A percentile compares a stretch with the other conserved stretches of the same genome.
phyloP scores from a whole-genome alignment of 2,329 filamentous ascomycete species.

The Lecanosticta acicola region DNA sequence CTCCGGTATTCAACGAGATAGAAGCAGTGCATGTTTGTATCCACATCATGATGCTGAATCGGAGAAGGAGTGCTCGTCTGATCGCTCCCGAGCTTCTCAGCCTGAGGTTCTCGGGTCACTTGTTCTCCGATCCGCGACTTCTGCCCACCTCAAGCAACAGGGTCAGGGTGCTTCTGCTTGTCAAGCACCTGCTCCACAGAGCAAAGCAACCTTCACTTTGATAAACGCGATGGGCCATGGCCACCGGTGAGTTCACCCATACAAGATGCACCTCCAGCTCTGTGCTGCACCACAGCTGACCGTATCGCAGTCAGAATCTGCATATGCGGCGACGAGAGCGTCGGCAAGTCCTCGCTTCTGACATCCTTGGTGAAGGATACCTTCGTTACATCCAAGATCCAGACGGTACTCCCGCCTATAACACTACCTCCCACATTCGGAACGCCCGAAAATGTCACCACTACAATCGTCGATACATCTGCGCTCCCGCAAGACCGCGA shows the following conservation, averaged over 20 bases:
- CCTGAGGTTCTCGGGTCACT: no score
- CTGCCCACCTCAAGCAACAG: background rate
- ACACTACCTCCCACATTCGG: constrained; percentile 90
- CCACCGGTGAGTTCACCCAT: constrained; percentile 10
- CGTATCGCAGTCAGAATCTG: constrained; percentile 69
- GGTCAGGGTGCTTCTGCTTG: background rate
- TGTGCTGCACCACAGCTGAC: constrained; percentile 1
- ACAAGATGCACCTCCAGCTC: background rate
- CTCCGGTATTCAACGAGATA: no score
- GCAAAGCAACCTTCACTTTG: background rate
- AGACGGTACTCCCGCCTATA: constrained; percentile 87
- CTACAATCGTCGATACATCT: constrained; percentile 95
- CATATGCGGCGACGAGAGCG: constrained; percentile 92
- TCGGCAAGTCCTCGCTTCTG: constrained; percentile 74
- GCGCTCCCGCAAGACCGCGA: constrained; percentile 89
- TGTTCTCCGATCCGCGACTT: no score
- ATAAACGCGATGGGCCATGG: constrained; percentile 20
- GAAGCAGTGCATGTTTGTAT: no score
- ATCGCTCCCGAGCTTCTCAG: no score
- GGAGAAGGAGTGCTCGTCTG: no score
- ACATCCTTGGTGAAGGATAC: constrained; percentile 88
- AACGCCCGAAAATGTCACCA: constrained; percentile 93
- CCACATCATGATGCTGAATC: no score
- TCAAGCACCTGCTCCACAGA: background rate
- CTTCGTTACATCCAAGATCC: constrained; percentile 93